Evolutionary conservation across 805 yeast species (phyloP).

Genomic region (Candida wancherniae): DNA sequence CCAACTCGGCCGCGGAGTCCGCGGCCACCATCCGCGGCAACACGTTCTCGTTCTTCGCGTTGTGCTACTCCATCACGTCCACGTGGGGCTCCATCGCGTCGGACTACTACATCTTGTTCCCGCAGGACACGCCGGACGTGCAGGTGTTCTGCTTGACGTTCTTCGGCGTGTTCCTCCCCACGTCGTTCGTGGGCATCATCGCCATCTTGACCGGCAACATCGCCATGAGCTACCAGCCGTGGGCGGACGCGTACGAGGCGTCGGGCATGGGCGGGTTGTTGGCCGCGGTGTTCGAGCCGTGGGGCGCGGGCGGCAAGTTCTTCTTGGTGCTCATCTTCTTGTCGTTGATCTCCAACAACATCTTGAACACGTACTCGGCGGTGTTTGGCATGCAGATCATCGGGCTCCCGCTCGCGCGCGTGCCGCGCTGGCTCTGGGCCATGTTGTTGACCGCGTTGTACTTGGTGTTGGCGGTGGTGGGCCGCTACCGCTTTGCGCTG

Average conservation of each 20-base stretch:
- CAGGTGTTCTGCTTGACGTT: constrained; percentile 59
- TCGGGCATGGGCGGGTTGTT: constrained; percentile 76
- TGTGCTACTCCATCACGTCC: constrained; percentile 72
- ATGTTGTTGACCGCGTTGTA: constrained; percentile 58
- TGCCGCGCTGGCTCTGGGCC: constrained; percentile 79
- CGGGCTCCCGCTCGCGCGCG: constrained; percentile 46
- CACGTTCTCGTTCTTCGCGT: constrained; percentile 66
- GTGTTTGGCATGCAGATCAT: constrained; percentile 73
- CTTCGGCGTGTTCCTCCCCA: constrained; percentile 63
- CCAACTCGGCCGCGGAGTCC: constrained; percentile 15
- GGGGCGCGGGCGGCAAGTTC: constrained; percentile 81
- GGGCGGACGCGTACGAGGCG: constrained; percentile 51
- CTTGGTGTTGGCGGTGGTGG: constrained; percentile 69
- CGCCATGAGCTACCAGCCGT: constrained; percentile 52
- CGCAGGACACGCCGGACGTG: constrained; percentile 58
- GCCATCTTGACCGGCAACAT: constrained; percentile 68
- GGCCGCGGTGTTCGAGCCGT: constrained; percentile 56
- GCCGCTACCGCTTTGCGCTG: constrained; percentile 64
- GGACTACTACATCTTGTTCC: constrained; percentile 78
- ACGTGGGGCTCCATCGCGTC: constrained; percentile 89
- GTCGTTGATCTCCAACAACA: constrained; percentile 76
- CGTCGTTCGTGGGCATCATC: constrained; percentile 69
- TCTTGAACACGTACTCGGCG: constrained; percentile 74
- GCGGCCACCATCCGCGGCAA: constrained; percentile 52
- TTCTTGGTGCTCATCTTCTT: constrained; percentile 63